phyloP scores from a whole-genome alignment of 2,329 filamentous ascomycete genomes.

The Sporothrix curviconia region DNA sequence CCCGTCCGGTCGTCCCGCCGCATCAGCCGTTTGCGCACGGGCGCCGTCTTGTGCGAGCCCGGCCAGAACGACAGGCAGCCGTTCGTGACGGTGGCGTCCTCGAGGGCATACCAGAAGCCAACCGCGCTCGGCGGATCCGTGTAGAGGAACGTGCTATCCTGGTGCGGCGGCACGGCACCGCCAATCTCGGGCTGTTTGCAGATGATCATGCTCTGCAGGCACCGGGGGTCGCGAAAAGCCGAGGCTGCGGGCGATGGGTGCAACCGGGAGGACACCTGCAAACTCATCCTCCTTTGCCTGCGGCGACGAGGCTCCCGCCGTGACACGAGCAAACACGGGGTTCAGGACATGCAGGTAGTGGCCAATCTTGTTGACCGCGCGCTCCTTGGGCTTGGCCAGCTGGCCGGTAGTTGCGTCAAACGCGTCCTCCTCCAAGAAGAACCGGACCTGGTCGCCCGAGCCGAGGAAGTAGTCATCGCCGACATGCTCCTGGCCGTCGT shows the following conservation, averaged over 20 bases:
- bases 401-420: conserved; percentile 56
- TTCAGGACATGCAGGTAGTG: conserved; percentile 68
- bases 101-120: conserved; percentile 95
- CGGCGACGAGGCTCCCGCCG: conserved; percentile 29
- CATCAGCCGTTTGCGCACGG: conserved; percentile 69
- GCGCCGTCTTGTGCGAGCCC: conserved; percentile 68
- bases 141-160: conserved; percentile 89
- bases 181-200: conserved; percentile 98
- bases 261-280: conserved; percentile 36
- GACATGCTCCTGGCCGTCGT: conserved; percentile 59
- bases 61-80: conserved; percentile 82
- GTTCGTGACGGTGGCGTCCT: conserved; percentile 81
- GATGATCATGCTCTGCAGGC: conserved; percentile 93
- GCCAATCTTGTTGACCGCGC: conserved; percentile 84
- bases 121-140: conserved; percentile 83
- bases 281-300: conserved; percentile 44
- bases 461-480: conserved; percentile 91
- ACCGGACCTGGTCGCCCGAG: conserved; percentile 85
- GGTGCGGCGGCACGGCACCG: conserved; percentile 81
- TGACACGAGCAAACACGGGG: conserved; percentile 55
- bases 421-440: conserved; percentile 96
- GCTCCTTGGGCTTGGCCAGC: conserved; percentile 71
- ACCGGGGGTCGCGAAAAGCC: conserved; percentile 70
- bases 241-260: conserved; percentile 61
- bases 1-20: conserved; percentile 43